Conservation (phyloP, 2,329 filamentous ascomycete genomes). For the Diaporthe velutina region DNA sequence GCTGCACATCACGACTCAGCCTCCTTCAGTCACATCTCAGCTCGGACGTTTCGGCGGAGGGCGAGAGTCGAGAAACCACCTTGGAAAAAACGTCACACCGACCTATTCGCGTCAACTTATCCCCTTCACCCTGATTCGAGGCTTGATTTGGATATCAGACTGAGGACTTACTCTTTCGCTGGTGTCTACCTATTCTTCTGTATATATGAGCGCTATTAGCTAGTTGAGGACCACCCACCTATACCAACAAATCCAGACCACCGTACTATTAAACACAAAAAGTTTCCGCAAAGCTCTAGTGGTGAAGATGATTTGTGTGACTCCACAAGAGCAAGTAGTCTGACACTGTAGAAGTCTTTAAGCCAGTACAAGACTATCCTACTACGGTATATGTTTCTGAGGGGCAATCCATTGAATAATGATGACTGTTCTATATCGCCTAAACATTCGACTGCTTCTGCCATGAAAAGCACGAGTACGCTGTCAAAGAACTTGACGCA, state of each 20-base stretch:
- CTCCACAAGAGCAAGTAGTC: neutral
- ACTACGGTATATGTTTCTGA: neutral
- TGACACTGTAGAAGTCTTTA: neutral
- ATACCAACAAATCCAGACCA: neutral
- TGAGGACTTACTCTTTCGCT: neutral
- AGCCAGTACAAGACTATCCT: no score
- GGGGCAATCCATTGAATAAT: neutral
- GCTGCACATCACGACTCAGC: neutral
- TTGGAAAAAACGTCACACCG: neutral
- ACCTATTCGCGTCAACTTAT: neutral
- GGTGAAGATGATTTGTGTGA: neutral
- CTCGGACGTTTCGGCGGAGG: neutral
- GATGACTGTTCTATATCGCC: neutral
- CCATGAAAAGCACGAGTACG: neutral
- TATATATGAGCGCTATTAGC: conserved; percentile 16
- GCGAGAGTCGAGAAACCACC: neutral
- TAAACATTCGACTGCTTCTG: neutral
- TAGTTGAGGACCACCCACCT: neutral
- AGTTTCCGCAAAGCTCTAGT: no score
- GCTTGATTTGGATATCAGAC: conserved; percentile 5
- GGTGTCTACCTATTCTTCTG: conserved; percentile 22
- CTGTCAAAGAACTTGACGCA: neutral
- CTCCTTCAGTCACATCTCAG: neutral
- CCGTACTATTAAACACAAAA: no score
- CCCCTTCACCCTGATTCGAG: neutral